Conservation (phyloP, 768 basidiomycete genomes). For the Calocybe gangraenosa region DNA sequence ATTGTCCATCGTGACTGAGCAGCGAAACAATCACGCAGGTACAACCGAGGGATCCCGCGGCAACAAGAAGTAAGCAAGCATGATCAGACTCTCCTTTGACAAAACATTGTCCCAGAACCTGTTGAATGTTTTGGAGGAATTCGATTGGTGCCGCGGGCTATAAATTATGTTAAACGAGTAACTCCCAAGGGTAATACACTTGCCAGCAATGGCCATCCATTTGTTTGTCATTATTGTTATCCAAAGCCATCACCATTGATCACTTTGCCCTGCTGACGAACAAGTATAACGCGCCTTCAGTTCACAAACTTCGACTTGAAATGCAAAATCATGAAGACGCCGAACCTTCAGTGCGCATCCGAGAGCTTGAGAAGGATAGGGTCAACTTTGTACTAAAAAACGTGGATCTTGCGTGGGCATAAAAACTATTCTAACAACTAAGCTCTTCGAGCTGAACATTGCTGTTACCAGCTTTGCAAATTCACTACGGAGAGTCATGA, state of each 20-base stretch:
- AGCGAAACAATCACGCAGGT: not conserved
- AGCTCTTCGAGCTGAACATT: slow-evolving; percentile 8
- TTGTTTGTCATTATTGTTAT: too few relatives aligned
- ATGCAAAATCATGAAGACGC: slow-evolving; percentile 41
- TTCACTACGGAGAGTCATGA: slow-evolving; percentile 88
- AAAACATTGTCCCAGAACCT: too few relatives aligned
- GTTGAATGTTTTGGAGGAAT: too few relatives aligned
- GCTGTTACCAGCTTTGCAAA: slow-evolving; percentile 73
- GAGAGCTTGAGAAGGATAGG: slow-evolving; percentile 77
- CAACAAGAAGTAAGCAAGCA: not conserved
- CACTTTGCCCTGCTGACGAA: too few relatives aligned
- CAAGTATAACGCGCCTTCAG: not conserved
- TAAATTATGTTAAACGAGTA: too few relatives aligned
- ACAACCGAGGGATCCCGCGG: slow-evolving; percentile 2
- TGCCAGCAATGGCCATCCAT: too few relatives aligned
- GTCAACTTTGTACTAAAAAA: slow-evolving; percentile 94
- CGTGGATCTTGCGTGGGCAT: slow-evolving; percentile 90
- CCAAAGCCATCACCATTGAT: too few relatives aligned
- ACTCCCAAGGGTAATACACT: too few relatives aligned
- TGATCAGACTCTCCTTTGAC: too few relatives aligned
- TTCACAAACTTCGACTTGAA: not conserved
- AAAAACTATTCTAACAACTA: slow-evolving; percentile 7
- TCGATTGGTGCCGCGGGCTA: too few relatives aligned
- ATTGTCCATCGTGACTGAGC: too few relatives aligned
- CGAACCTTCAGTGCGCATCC: slow-evolving; percentile 77